Evolutionary conservation across 768 basidiomycete species (phyloP).

Genomic region (Trametes cingulata): DNA sequence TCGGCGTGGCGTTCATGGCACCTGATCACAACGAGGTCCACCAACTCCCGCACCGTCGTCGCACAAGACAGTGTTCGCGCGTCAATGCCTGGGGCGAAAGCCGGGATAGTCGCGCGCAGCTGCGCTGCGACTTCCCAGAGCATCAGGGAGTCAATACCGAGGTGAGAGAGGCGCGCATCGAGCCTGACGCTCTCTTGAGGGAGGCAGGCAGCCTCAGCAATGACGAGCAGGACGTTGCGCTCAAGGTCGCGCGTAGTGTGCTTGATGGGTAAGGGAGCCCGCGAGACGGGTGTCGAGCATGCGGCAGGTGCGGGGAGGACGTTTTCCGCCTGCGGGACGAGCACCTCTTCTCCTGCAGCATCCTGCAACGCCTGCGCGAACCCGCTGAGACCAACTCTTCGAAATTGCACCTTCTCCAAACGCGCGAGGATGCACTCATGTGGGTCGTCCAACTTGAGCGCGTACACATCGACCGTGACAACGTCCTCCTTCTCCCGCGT

Average conservation of each 20-base stretch:
- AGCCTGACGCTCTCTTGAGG: background rate
- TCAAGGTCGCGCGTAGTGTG: background rate
- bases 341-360: background rate
- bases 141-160: constrained; percentile 34
- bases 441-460: constrained; percentile 38
- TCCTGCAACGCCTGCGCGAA: constrained; percentile 32
- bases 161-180: constrained; percentile 19
- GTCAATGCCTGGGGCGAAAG: background rate
- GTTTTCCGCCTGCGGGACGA: background rate
- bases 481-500: background rate
- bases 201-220: constrained; percentile 46
- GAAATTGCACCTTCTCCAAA: constrained; percentile 59
- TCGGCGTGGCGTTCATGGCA: background rate
- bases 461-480: constrained; percentile 49
- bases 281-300: background rate
- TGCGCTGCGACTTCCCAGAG: constrained; percentile 38
- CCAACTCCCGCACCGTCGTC: constrained; percentile 35
- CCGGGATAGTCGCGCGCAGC: constrained; percentile 40
- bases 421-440: constrained; percentile 51
- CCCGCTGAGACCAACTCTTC: constrained; percentile 50
- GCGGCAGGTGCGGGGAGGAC: background rate
- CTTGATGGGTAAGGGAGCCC: background rate
- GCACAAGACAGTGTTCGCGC: background rate
- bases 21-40: constrained; percentile 33
- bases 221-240: constrained; percentile 23